phyloP scores from a whole-genome alignment of 805 yeast species.

The Dipodascopsis uninucleata region DNA sequence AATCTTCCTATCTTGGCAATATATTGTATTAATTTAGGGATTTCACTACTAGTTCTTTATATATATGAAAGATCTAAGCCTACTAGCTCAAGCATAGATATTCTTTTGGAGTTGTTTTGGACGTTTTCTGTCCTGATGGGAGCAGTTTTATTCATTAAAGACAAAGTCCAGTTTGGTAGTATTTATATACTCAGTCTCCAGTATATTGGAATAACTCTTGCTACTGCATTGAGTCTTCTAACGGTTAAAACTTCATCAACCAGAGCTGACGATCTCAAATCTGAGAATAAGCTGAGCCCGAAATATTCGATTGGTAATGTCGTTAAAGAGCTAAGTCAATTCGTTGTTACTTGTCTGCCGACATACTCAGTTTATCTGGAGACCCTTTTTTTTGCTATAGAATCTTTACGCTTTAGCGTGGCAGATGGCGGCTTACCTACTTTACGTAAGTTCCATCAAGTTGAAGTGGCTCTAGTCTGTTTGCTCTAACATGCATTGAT shows the following conservation, averaged over 20 bases:
- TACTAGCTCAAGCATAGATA: constrained; percentile 1
- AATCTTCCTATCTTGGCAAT: constrained; percentile 17
- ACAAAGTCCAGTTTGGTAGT: constrained; percentile 7
- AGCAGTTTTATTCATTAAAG: constrained; percentile 1
- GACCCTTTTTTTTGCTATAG: constrained; percentile 8
- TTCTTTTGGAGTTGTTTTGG: constrained; percentile 8
- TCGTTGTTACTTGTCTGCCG: constrained; percentile 5
- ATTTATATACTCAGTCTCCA: constrained; percentile 11
- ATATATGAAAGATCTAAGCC: constrained; percentile 8
- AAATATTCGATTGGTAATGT: constrained; percentile 2
- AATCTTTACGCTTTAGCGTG: constrained; percentile 13
- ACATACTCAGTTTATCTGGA: constrained; percentile 8
- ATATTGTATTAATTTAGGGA: neutral
- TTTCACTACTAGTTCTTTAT: constrained; percentile 1
- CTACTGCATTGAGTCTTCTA: constrained; percentile 1
- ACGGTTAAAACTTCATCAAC: constrained; percentile 2
- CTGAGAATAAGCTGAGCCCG: neutral
- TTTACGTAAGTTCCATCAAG: constrained; percentile 19
- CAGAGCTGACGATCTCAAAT: neutral
- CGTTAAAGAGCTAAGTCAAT: constrained; percentile 6
- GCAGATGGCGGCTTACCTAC: constrained; percentile 17
- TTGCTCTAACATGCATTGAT: neutral
- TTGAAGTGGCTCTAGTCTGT: no score
- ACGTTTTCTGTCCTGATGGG: constrained; percentile 15
- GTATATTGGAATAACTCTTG: constrained; percentile 9